These are phyloP conservation scores for Pythium diclinum DNA, from an alignment of 352 stramenopile species.

Conservation along the genomic window DNA sequence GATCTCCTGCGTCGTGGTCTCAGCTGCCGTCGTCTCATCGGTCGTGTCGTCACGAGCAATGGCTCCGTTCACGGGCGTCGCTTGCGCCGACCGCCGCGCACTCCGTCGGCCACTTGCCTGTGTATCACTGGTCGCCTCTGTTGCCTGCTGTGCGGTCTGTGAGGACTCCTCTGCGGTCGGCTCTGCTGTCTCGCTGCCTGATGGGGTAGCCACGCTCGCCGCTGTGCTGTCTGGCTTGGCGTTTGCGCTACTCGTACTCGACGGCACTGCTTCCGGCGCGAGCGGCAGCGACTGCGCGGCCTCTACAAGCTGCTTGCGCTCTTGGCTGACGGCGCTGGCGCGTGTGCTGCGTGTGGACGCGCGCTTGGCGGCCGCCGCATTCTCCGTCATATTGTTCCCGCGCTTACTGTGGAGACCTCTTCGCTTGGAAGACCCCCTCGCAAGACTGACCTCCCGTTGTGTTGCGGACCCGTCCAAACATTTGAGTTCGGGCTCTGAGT, in stretches of 20 bases:
- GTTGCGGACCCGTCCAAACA: slow-evolving; percentile 4
- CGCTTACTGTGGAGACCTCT: slow-evolving; percentile 7
- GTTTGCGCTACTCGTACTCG: neutral
- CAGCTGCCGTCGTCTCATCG: neutral
- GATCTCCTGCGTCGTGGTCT: neutral
- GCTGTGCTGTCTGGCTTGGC: neutral
- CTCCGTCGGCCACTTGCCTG: slow-evolving; percentile 8
- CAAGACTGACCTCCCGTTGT: slow-evolving; percentile 32
- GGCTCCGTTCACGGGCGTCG: neutral
- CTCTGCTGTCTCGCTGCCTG: neutral
- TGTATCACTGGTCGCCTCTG: neutral
- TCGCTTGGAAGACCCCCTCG: slow-evolving; percentile 20
- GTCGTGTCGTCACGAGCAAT: neutral
- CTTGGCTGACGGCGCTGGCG: slow-evolving; percentile 11
- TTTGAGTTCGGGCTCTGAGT: slow-evolving; percentile 12
- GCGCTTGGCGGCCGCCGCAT: slow-evolving; percentile 13
- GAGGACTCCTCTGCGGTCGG: neutral
- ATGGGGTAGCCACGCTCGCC: neutral
- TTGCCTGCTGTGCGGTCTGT: neutral
- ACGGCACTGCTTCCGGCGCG: neutral
- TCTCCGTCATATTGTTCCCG: slow-evolving; percentile 23
- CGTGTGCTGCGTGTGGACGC: slow-evolving; percentile 24
- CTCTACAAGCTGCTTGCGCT: slow-evolving; percentile 24
- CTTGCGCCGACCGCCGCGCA: slow-evolving; percentile 4
- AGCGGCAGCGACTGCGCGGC: slow-evolving; percentile 8